Percentiles rank a stretch among this genome's conserved stretches.
Conservation (phyloP, 2,329 filamentous ascomycete genomes). For the Lasiodiplodia citricola region DNA sequence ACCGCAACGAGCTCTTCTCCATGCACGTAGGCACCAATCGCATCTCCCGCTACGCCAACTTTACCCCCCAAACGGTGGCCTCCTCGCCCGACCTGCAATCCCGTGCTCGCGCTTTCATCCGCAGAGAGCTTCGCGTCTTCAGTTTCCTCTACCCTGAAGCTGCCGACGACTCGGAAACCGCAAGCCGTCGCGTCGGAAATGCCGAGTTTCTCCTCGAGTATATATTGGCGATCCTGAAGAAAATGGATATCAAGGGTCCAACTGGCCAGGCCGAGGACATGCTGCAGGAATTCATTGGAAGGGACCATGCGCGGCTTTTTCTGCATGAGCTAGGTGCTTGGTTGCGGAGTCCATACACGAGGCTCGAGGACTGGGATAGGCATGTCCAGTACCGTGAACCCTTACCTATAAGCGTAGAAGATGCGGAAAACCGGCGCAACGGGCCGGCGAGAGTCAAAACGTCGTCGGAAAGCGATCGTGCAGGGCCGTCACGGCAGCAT, state of each 20-base stretch:
- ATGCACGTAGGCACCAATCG: slow-evolving; percentile 83
- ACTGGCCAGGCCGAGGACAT: slow-evolving; percentile 80
- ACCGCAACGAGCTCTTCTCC: slow-evolving; percentile 74
- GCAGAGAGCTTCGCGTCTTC: slow-evolving; percentile 84
- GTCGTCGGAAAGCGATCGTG: neutral
- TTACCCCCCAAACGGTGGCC: slow-evolving; percentile 71
- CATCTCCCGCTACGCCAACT: slow-evolving; percentile 74
- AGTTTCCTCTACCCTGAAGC: slow-evolving; percentile 61
- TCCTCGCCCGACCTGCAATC: slow-evolving; percentile 71
- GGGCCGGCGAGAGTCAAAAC: neutral
- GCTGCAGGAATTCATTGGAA: slow-evolving; percentile 77
- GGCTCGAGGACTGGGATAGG: slow-evolving; percentile 78
- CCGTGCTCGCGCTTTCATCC: slow-evolving; percentile 79
- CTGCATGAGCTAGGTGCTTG: slow-evolving; percentile 85
- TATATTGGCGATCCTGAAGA: slow-evolving; percentile 81
- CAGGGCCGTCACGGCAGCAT: neutral
- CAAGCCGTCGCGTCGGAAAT: slow-evolving; percentile 64
- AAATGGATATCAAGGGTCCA: slow-evolving; percentile 79
- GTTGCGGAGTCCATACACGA: slow-evolving; percentile 78
- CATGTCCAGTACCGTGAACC: slow-evolving; percentile 70
- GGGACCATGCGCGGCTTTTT: slow-evolving; percentile 74
- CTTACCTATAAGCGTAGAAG: slow-evolving; percentile 25
- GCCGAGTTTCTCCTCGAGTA: slow-evolving; percentile 87
- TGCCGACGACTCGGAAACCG: slow-evolving; percentile 33
- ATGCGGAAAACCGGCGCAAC: neutral